Percentiles rank a stretch among this genome's conserved stretches.
Conservation (phyloP, 2,329 filamentous ascomycete genomes). For the Sclerotinia spermophila region DNA sequence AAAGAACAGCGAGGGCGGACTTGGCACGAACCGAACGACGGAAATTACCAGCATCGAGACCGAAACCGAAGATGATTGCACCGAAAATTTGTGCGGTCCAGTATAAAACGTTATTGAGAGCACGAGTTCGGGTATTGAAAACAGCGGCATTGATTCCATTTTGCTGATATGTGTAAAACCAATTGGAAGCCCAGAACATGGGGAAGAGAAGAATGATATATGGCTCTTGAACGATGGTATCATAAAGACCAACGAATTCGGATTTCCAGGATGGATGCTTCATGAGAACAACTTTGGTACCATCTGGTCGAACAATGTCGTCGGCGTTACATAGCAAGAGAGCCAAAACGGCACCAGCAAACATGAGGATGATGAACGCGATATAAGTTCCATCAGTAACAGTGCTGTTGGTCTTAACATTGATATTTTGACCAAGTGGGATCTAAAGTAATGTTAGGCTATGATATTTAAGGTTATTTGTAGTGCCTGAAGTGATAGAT, state of each 20-base stretch:
- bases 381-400: slow-evolving; percentile 81
- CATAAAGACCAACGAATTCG: slow-evolving; percentile 71
- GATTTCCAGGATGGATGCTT: slow-evolving; percentile 85
- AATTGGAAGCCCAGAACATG: slow-evolving; percentile 77
- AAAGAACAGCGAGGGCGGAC: slow-evolving; percentile 56
- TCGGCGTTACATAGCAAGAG: slow-evolving; percentile 68
- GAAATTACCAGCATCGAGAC: slow-evolving; percentile 59
- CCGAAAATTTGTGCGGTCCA: slow-evolving; percentile 76
- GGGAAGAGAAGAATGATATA: slow-evolving; percentile 75
- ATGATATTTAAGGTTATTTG: not conserved
- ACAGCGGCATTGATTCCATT: slow-evolving; percentile 67
- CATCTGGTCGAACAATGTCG: slow-evolving; percentile 70
- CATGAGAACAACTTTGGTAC: slow-evolving; percentile 78
- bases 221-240: slow-evolving; percentile 66
- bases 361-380: slow-evolving; percentile 81
- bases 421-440: slow-evolving; percentile 68
- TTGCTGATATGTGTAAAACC: slow-evolving; percentile 78
- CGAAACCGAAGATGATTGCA: slow-evolving; percentile 67
- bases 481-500: not conserved
- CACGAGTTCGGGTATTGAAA: slow-evolving; percentile 70
- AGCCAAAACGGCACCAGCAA: slow-evolving; percentile 65
- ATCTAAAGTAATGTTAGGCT: slow-evolving; percentile 44
- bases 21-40: slow-evolving; percentile 67
- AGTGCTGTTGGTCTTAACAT: slow-evolving; percentile 47
- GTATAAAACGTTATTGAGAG: slow-evolving; percentile 78